These are phyloP conservation scores for Salvia hispanica DNA, from an alignment of 257 asterid genomes.

Conservation along the genomic window DNA sequence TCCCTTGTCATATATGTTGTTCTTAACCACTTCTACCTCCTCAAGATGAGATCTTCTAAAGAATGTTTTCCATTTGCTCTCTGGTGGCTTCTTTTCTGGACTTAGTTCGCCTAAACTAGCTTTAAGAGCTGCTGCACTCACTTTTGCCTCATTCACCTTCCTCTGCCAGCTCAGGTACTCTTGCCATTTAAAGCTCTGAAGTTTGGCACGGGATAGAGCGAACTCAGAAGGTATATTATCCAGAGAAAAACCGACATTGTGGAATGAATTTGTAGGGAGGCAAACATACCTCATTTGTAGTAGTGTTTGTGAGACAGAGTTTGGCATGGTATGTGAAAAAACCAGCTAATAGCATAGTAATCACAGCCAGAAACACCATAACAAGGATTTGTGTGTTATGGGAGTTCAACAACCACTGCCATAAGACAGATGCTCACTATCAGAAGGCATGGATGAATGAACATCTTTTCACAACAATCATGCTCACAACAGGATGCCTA, in stretches of 20 bases:
- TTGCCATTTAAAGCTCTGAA: conserved; percentile 93
- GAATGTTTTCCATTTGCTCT: conserved; percentile 77
- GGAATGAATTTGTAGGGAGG: conserved; percentile 22
- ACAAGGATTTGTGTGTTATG: conserved; percentile 87
- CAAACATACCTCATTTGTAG: conserved; percentile 82
- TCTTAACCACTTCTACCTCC: conserved; percentile 60
- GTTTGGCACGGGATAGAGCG: conserved; percentile 12
- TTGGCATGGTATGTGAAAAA: conserved; percentile 89
- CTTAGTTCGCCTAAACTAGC: conserved; percentile 64
- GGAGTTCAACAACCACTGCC: conserved; percentile 88
- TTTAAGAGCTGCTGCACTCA: conserved; percentile 81
- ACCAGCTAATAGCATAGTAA: conserved; percentile 77
- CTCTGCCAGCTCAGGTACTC: conserved; percentile 83
- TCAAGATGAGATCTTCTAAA: conserved; percentile 76
- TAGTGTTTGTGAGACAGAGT: conserved; percentile 86
- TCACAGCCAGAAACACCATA: conserved; percentile 78
- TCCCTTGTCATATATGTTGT: conserved; percentile 77
- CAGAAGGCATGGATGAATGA: conserved; percentile 24
- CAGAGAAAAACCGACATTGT: conserved; percentile 18
- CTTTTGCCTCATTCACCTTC: conserved; percentile 83
- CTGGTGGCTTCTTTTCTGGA: conserved; percentile 54
- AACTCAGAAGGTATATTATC: background rate
- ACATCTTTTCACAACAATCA: conserved; percentile 24
- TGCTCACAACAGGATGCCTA: conserved; percentile 13
- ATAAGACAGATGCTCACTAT: conserved; percentile 36